Conservation (phyloP, 495 filamentous ascomycete genomes). For the Hyaloscypha bicolor region DNA sequence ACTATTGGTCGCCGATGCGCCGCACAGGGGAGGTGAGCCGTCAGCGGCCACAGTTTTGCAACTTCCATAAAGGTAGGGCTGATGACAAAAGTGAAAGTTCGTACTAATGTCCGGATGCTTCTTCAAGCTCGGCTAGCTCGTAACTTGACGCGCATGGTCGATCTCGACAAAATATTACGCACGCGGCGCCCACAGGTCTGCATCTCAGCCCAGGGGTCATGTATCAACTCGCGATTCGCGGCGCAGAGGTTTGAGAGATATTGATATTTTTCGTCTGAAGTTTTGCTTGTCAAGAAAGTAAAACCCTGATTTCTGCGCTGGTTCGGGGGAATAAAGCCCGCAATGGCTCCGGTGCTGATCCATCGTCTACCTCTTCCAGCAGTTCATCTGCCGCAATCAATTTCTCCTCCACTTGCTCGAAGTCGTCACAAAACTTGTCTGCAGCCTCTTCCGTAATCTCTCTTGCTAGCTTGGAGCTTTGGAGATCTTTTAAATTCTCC, state of each 20-base stretch:
- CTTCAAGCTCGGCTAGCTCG: too few relatives aligned
- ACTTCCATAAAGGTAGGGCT: neutral
- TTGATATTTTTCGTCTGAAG: neutral
- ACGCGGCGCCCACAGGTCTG: neutral
- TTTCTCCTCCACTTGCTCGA: conserved; percentile 80
- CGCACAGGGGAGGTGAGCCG: neutral
- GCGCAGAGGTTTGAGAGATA: neutral
- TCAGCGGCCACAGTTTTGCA: neutral
- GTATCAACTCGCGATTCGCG: neutral
- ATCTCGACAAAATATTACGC: neutral
- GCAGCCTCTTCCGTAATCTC: conserved; percentile 83
- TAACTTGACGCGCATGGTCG: neutral
- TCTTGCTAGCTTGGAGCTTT: conserved; percentile 67
- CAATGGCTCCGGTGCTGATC: conserved; percentile 45
- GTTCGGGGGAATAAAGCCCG: conserved; percentile 74
- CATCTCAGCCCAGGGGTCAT: neutral
- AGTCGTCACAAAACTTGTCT: conserved; percentile 84
- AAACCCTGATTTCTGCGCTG: conserved; percentile 79
- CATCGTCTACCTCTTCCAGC: conserved; percentile 41
- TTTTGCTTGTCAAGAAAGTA: conserved; percentile 50
- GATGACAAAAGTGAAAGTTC: neutral
- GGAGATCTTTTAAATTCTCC: conserved; percentile 73
- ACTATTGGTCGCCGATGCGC: neutral
- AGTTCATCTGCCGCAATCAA: conserved; percentile 49
- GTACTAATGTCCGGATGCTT: too few relatives aligned